These are phyloP conservation scores for Pneumocystis sp. DNA, from an alignment of 1,139 yeast genomes.

Conservation along the genomic window DNA sequence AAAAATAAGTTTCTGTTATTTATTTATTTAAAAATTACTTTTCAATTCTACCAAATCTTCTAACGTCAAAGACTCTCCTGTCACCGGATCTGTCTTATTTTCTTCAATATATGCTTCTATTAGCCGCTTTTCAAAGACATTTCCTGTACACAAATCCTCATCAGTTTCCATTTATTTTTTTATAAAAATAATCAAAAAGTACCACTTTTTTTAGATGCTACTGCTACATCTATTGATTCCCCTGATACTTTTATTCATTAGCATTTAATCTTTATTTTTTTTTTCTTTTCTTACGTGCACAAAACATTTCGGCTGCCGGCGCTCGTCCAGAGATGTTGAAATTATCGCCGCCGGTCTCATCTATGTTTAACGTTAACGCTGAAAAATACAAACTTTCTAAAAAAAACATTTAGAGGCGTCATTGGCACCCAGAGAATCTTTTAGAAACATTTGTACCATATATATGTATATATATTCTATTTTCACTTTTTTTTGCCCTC, in stretches of 20 bases:
- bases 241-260: constrained; percentile 37
- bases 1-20: neutral
- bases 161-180: neutral
- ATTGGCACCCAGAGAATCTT: neutral
- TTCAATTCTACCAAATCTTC: constrained; percentile 47
- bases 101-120: constrained; percentile 49
- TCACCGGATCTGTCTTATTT: constrained; percentile 62
- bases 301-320: neutral
- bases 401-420: neutral
- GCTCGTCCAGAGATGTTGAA: neutral
- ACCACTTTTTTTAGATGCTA: constrained; percentile 60
- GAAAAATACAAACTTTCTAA: neutral
- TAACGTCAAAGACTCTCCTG: constrained; percentile 40
- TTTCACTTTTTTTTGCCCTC: neutral
- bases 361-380: neutral
- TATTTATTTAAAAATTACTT: constrained; percentile 14
- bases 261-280: neutral
- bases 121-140: constrained; percentile 51
- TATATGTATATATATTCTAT: neutral
- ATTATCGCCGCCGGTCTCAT: neutral
- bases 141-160: constrained; percentile 19
- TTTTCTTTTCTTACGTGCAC: neutral
- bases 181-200: constrained; percentile 6
- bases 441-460: neutral
- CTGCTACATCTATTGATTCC: constrained; percentile 50